Percentiles rank a stretch among this genome's conserved stretches.
phyloP scores from a whole-genome alignment of 352 stramenopile species.

The Pseudoperonospora humuli region DNA sequence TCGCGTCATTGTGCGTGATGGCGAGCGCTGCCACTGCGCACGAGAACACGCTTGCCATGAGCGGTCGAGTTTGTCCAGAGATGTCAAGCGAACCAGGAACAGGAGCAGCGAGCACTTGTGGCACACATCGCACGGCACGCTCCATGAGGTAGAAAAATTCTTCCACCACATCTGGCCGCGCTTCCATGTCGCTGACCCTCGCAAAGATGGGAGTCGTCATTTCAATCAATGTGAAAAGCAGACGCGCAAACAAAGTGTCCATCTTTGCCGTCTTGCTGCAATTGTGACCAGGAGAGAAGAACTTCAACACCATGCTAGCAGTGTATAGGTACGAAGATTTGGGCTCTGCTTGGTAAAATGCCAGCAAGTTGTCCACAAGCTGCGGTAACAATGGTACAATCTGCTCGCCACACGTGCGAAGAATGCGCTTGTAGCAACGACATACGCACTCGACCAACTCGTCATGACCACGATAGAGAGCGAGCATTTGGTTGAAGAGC shows the following conservation, averaged over 20 bases:
- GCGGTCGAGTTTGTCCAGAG: constrained; percentile 8
- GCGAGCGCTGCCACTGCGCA: constrained; percentile 83
- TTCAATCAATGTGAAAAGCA: constrained; percentile 58
- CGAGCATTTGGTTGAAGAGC: constrained; percentile 70
- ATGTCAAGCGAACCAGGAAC: constrained; percentile 17
- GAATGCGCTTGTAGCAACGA: constrained; percentile 83
- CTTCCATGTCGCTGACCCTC: constrained; percentile 40
- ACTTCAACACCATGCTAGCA: constrained; percentile 78
- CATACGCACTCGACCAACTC: constrained; percentile 80
- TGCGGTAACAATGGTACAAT: constrained; percentile 65
- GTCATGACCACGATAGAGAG: constrained; percentile 63
- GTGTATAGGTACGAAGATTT: constrained; percentile 84
- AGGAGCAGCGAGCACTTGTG: constrained; percentile 51
- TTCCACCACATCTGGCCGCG: constrained; percentile 91
- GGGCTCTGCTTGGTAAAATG: constrained; percentile 67
- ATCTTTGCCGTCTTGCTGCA: constrained; percentile 29
- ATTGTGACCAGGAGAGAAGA: constrained; percentile 28
- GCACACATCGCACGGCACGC: constrained; percentile 80
- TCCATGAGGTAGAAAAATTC: constrained; percentile 95
- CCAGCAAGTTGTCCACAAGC: constrained; percentile 69
- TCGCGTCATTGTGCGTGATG: constrained; percentile 91
- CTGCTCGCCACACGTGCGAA: constrained; percentile 51
- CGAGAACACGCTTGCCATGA: constrained; percentile 79
- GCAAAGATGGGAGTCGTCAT: constrained; percentile 85
- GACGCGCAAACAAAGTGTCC: constrained; percentile 39